Conservation (phyloP, 768 basidiomycete genomes). For the Exidia glandulosa region DNA sequence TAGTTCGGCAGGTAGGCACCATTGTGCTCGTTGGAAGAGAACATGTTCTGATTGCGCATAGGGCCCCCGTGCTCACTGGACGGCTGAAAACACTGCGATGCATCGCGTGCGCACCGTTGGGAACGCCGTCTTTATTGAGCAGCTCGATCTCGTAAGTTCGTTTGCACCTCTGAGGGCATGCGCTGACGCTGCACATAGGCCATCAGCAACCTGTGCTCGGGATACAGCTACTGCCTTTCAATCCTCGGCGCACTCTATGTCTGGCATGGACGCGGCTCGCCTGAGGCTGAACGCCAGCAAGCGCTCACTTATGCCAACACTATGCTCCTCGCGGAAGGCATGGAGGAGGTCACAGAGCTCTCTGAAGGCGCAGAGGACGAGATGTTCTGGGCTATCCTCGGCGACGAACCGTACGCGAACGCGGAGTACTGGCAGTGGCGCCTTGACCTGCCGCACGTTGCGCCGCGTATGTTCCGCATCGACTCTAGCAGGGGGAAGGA, state of each 20-base stretch:
- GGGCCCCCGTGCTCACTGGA: slow-evolving; percentile 68
- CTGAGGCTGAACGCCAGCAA: slow-evolving; percentile 43
- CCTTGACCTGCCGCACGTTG: slow-evolving; percentile 22
- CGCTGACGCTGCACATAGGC: slow-evolving; percentile 9
- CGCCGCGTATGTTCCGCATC: slow-evolving; percentile 53
- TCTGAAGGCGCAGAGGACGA: slow-evolving; percentile 53
- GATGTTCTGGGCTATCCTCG: slow-evolving; percentile 81
- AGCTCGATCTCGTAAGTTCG: slow-evolving; percentile 52
- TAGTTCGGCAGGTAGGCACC: slow-evolving; percentile 54
- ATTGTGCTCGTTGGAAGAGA: neutral
- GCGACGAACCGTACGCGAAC: slow-evolving; percentile 62
- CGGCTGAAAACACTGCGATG: slow-evolving; percentile 72
- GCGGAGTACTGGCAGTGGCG: slow-evolving; percentile 83
- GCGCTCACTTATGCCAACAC: slow-evolving; percentile 49
- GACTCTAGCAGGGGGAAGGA: slow-evolving; percentile 24
- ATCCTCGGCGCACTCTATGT: slow-evolving; percentile 63
- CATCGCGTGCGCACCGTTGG: slow-evolving; percentile 48
- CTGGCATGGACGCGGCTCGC: slow-evolving; percentile 72
- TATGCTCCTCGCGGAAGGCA: slow-evolving; percentile 28
- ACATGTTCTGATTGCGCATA: slow-evolving; percentile 14
- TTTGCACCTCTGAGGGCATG: neutral
- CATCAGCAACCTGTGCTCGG: slow-evolving; percentile 61
- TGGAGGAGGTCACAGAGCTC: slow-evolving; percentile 39
- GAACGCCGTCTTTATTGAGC: slow-evolving; percentile 52
- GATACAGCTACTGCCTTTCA: slow-evolving; percentile 70